Evolutionary conservation across 176 grass and related monocot genomes (phyloP), one percentile per base, ranked within the genome.

Genomic region (Rhynchospora pubera): DNA sequence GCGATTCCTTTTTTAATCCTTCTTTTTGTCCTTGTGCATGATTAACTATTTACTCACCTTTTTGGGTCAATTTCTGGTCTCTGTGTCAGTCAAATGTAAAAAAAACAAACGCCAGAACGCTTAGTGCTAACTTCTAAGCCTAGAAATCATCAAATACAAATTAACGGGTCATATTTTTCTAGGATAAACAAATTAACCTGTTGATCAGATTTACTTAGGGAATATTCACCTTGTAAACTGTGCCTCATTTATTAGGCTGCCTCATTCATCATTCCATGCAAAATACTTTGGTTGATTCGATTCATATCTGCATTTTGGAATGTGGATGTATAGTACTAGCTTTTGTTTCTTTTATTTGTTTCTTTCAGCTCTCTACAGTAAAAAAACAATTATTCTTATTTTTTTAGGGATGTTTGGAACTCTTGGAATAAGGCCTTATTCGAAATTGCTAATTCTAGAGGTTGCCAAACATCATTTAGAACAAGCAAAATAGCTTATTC

Each of bases 1-100:
- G 13, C 10, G 13, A 4, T 44, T 81, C 47, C 11, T 43, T 45
- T 65, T 62, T 65, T 65, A 81, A 51, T 24, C 34, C 42, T 6
- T 80, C 78, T 32, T 47, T n/a, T 65, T 62, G 58, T 81, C 58
- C 78, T 81, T 81, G 42, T 81, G 78, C 32, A 79, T 58, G 22
- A 48, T 15, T 24, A 81, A 62, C 69, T 51, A 74, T 74, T 74
- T 42, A 28, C 48, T 45, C 47, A 16, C 0, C 24, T n/a, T 80
- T 62, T 10, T 80, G 57, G 32, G 78, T 80, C 57, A 23, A 80
- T 80, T 80, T 61, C 58, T 62, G 79, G 13, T 82, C 60, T 66
- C 39, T 21, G 9, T 50, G 60, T 45, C 79, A 16, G 79, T 82
- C 79, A 82, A 82, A 82, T 53, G 79, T 44, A 52, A 64, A 81